Conservation (phyloP, 257 asterid species). For the Gentiana macrophylla region DNA sequence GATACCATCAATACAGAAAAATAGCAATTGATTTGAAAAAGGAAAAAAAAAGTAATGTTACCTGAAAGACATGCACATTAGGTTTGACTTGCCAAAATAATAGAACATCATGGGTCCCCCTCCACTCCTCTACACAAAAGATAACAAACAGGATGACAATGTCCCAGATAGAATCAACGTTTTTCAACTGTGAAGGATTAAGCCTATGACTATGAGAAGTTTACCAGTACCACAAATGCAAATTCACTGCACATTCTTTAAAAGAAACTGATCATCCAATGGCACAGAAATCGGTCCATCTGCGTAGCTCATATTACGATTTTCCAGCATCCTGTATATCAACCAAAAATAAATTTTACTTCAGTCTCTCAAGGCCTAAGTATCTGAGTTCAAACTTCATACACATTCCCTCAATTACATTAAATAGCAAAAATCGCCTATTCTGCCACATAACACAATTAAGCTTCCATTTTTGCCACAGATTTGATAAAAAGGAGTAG, state of each 20-base stretch:
- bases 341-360: slow-evolving; percentile 1
- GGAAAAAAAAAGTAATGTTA: slow-evolving; percentile 13
- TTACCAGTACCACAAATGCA: slow-evolving; percentile 81
- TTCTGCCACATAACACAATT: too few species aligned
- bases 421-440: background rate
- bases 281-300: slow-evolving; percentile 82
- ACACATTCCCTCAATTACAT: background rate
- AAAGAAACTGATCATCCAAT: slow-evolving; percentile 55
- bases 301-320: slow-evolving; percentile 81
- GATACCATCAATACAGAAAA: too few species aligned
- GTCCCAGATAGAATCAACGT: too few species aligned
- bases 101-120: slow-evolving; percentile 63
- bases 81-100: slow-evolving; percentile 98
- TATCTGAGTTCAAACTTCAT: background rate
- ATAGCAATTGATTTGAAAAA: background rate
- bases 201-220: too few species aligned
- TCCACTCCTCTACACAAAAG: slow-evolving; percentile 57
- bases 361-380: background rate
- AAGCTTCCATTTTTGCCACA: too few species aligned
- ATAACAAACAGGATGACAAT: background rate
- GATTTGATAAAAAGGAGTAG: too few species aligned
- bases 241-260: slow-evolving; percentile 64
- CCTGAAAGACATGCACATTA: slow-evolving; percentile 85
- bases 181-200: too few species aligned
- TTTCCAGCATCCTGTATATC: slow-evolving; percentile 67